A percentile compares a stretch with the other conserved stretches of the same genome.
Conservation (phyloP, 2,329 filamentous ascomycete genomes). For the Helotiales sp. region DNA sequence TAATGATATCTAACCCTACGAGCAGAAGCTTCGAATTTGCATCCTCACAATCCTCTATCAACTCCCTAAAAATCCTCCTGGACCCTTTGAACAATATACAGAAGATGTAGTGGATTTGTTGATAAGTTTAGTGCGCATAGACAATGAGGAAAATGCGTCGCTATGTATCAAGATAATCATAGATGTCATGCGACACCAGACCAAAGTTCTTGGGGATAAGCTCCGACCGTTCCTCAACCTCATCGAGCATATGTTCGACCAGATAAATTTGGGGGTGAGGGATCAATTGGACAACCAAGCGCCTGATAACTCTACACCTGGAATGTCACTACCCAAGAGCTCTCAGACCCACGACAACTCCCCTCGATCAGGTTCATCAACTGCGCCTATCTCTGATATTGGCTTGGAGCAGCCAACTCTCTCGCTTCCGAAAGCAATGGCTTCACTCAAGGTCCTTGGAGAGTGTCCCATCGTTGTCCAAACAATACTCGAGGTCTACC, state of each 20-base stretch:
- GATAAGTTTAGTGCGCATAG: conserved; percentile 83
- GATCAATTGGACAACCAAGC: conserved; percentile 88
- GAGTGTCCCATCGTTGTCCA: conserved; percentile 99
- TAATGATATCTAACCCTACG: too few species aligned
- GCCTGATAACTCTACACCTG: too few species aligned
- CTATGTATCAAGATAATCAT: conserved; percentile 98
- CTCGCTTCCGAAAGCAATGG: conserved; percentile 88
- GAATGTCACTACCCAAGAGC: conserved; percentile 67
- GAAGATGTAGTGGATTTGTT: conserved; percentile 87
- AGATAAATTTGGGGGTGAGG: conserved; percentile 89
- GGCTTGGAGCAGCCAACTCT: conserved; percentile 78
- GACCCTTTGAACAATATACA: conserved; percentile 87
- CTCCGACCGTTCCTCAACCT: conserved; percentile 90
- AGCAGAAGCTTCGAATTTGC: conserved; percentile 87
- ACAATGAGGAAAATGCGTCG: conserved; percentile 99
- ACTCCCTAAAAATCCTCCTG: conserved; percentile 73
- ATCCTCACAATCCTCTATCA: conserved; percentile 94
- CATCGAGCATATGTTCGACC: conserved; percentile 94
- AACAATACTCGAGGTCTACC: conserved; percentile 94
- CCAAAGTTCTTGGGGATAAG: conserved; percentile 77
- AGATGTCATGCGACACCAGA: conserved; percentile 92
- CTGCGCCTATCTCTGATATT: conserved; percentile 81
- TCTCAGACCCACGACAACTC: conserved; percentile 77
- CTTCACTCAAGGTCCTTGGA: conserved; percentile 97
- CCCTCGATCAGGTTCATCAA: conserved; percentile 86